phyloP scores from a whole-genome alignment of 768 basidiomycete genomes.

The Pisolithus orientalis region DNA sequence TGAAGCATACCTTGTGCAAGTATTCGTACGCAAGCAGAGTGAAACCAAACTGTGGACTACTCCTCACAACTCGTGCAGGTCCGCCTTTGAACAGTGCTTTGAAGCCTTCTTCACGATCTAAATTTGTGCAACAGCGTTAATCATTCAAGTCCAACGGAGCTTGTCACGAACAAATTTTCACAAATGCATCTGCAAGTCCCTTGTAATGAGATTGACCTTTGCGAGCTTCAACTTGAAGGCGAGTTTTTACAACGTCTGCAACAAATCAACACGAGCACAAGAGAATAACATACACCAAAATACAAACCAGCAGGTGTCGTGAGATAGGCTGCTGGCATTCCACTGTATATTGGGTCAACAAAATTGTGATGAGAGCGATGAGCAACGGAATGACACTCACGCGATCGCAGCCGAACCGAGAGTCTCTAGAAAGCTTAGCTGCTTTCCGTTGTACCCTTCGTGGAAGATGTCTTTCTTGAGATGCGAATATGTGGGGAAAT shows the following conservation, averaged over 20 bases:
- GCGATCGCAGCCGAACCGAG: conserved; percentile 74
- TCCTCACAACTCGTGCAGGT: conserved; percentile 78
- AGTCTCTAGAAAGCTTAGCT: conserved; percentile 86
- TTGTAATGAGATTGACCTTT: conserved; percentile 90
- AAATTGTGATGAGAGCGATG: conserved; percentile 5
- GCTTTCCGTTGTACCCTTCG: conserved; percentile 94
- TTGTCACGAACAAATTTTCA: conserved; percentile 71
- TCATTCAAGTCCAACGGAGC: too few species aligned
- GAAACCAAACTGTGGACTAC: conserved; percentile 93
- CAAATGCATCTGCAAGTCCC: conserved; percentile 82
- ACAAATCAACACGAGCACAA: conserved; percentile 9
- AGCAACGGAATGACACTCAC: conserved; percentile 40
- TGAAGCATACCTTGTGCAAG: conserved; percentile 49
- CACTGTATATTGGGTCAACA: conserved; percentile 46
- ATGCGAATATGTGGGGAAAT: conserved; percentile 85
- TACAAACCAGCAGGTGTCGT: conserved; percentile 80
- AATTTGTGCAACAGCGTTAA: conserved; percentile 6
- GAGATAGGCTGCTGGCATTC: conserved; percentile 95
- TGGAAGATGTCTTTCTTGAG: conserved; percentile 91
- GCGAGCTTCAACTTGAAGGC: conserved; percentile 87
- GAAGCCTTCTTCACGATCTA: conserved; percentile 87
- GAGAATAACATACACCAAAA: conserved; percentile 3
- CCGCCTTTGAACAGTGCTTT: conserved; percentile 90
- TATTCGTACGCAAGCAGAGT: conserved; percentile 80
- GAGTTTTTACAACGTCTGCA: conserved; percentile 94